phyloP scores from a whole-genome alignment of 2,329 filamentous ascomycete species.

The Ciborinia camelliae region DNA sequence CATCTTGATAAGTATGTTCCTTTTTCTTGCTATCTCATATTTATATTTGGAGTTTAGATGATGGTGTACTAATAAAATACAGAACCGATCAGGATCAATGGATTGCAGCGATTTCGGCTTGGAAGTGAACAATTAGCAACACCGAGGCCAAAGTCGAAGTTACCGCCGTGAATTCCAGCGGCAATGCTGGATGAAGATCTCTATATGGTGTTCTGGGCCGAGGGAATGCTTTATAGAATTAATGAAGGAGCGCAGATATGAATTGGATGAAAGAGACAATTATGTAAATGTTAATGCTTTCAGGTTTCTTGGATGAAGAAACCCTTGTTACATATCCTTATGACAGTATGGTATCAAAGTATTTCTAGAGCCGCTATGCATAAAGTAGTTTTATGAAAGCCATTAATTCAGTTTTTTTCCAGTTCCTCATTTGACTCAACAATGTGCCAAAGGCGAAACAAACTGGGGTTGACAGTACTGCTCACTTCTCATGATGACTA shows the following conservation, averaged over 20 bases:
- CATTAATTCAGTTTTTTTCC: neutral
- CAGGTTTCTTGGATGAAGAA: neutral
- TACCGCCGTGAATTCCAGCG: neutral
- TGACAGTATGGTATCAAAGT: neutral
- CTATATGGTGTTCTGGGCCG: neutral
- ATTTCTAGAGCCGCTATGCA: neutral
- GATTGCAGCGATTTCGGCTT: constrained; percentile 62
- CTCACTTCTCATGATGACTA: neutral
- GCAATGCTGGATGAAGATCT: neutral
- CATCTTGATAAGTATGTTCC: constrained; percentile 68
- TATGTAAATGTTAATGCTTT: neutral
- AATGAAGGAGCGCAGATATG: neutral
- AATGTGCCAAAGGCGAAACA: neutral
- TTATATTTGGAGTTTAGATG: neutral
- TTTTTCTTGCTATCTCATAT: neutral
- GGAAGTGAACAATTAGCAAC: neutral
- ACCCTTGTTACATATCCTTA: neutral
- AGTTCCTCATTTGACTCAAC: neutral
- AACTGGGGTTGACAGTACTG: neutral
- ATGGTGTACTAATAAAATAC: constrained; percentile 18
- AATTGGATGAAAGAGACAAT: neutral
- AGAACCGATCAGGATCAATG: constrained; percentile 82
- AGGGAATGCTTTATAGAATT: neutral
- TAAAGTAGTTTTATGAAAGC: neutral
- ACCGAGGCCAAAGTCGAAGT: too few relatives aligned